Evolutionary conservation across 2,329 filamentous ascomycete species (phyloP), one percentile per base, ranked within the genome.

Genomic region (Xylariales sp.): DNA sequence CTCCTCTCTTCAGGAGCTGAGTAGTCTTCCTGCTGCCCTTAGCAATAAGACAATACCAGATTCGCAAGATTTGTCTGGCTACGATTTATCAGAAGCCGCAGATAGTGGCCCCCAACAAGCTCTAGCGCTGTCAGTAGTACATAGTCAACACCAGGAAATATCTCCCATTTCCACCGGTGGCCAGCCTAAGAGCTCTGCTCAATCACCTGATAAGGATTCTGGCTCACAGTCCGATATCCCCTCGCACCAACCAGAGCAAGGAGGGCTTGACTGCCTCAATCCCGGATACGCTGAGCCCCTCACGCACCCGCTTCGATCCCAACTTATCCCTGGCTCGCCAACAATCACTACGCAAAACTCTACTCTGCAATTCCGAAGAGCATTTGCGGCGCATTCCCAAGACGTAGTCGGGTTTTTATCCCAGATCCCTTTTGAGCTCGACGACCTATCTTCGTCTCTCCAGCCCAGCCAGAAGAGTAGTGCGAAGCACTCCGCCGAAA

Each of bases 1-100:
- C 17, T 15, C 29, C 13, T 21, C 28, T 19, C 20, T 23, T 16
- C 11, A 31, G 45, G 28, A 35, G 31, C 31, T 17, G 25, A 21
- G 43, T 28, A 38, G 16, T 17, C n/a, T 24, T 18, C 12, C 29
- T 38, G 16, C n/a, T n/a, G n/a, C n/a, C n/a, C n/a, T n/a, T 19
- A 35, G 15, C 32, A 29, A 18, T 33, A 21, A 25, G 35, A 37
- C 20, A 29, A 54, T 60, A 18, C 49, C 56, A 6, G 57, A 59
- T 43, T 59, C 56, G 8, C 57, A 59, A 36, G 54, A 50, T 19
- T 29, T 50, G 21, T 55, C 54, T 8, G 38, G 42, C 18, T 39
- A 44, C 18, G 51, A 51, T 14, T 29, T 33, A 25, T 49, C 49
- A 19, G 44, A 49, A 20, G 24, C 44, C n/a, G 40, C 45, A 11